These are phyloP conservation scores for Anthostomella pinea DNA, from an alignment of 2,329 filamentous ascomycete genomes.

Conservation along the genomic window DNA sequence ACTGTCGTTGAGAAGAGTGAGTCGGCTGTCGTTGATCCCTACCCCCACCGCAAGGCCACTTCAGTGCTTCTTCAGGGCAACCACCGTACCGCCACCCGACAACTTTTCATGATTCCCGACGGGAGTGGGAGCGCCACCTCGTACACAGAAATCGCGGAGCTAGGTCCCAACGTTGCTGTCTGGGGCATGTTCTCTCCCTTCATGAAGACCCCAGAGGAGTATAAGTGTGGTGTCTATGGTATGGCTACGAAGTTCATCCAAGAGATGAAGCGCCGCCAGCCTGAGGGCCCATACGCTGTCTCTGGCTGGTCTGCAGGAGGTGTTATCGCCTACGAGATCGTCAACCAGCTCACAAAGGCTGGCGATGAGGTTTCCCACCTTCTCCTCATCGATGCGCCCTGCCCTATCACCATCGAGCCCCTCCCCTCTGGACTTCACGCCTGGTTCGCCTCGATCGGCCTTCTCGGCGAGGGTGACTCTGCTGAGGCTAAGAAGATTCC, in stretches of 20 bases:
- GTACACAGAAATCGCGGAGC: slow-evolving; percentile 58
- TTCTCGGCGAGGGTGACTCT: slow-evolving; percentile 61
- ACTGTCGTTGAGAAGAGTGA: slow-evolving; percentile 33
- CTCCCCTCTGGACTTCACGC: slow-evolving; percentile 65
- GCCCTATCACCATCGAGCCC: slow-evolving; percentile 65
- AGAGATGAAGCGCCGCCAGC: slow-evolving; percentile 70
- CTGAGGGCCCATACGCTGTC: slow-evolving; percentile 63
- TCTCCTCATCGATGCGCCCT: slow-evolving; percentile 65
- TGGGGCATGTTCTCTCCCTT: slow-evolving; percentile 67
- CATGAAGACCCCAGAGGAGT: slow-evolving; percentile 66
- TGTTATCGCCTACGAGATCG: slow-evolving; percentile 67
- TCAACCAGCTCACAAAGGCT: slow-evolving; percentile 55
- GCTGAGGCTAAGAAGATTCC: slow-evolving; percentile 56
- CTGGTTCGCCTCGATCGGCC: slow-evolving; percentile 70
- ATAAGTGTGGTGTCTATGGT: slow-evolving; percentile 62
- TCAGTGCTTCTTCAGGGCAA: slow-evolving; percentile 48
- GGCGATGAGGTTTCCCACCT: slow-evolving; percentile 58
- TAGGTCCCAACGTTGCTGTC: slow-evolving; percentile 46
- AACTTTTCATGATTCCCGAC: slow-evolving; percentile 54
- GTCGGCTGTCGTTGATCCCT: slow-evolving; percentile 39
- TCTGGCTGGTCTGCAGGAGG: slow-evolving; percentile 77
- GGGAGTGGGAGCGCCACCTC: slow-evolving; percentile 63
- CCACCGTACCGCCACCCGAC: slow-evolving; percentile 43
- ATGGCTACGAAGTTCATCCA: slow-evolving; percentile 63
- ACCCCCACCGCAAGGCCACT: slow-evolving; percentile 49